phyloP scores from a whole-genome alignment of 768 basidiomycete genomes.

The Sporobolomyces phaffii region DNA sequence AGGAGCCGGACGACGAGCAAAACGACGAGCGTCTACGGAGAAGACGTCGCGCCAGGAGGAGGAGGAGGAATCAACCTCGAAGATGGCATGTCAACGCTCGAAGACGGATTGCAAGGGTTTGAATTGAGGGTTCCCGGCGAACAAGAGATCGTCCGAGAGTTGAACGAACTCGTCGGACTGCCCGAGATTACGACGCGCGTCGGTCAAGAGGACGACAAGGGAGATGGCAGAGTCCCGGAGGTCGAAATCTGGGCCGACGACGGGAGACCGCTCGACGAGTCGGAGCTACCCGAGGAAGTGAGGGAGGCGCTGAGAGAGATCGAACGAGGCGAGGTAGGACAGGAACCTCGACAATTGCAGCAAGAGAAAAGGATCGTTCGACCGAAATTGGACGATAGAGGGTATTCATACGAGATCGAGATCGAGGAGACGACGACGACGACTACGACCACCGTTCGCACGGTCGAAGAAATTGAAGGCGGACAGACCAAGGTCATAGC shows the following conservation, averaged over 20 bases:
- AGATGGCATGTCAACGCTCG: background rate
- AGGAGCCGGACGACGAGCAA: constrained; percentile 17
- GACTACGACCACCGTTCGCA: constrained; percentile 16
- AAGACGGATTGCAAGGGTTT: background rate
- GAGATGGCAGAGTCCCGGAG: background rate
- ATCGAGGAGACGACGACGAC: constrained; percentile 41
- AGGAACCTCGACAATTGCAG: background rate
- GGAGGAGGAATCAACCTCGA: background rate
- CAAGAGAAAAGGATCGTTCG: background rate
- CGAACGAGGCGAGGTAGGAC: constrained; percentile 1
- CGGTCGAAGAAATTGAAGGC: background rate
- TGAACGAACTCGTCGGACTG: constrained; percentile 36
- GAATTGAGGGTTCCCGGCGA: constrained; percentile 1
- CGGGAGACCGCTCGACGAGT: background rate
- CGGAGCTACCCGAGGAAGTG: constrained; percentile 21
- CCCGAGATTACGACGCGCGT: constrained; percentile 25
- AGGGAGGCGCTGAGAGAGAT: constrained; percentile 5
- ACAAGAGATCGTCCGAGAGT: constrained; percentile 37
- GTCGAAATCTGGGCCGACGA: background rate
- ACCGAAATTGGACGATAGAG: background rate
- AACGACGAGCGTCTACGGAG: background rate
- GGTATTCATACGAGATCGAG: constrained; percentile 38
- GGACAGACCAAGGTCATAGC: no score
- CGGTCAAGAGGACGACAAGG: constrained; percentile 11
- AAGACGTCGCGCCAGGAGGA: background rate